Evolutionary conservation across 2,329 filamentous ascomycete genomes (phyloP).

Genomic region (Harringtonia lauricola): DNA sequence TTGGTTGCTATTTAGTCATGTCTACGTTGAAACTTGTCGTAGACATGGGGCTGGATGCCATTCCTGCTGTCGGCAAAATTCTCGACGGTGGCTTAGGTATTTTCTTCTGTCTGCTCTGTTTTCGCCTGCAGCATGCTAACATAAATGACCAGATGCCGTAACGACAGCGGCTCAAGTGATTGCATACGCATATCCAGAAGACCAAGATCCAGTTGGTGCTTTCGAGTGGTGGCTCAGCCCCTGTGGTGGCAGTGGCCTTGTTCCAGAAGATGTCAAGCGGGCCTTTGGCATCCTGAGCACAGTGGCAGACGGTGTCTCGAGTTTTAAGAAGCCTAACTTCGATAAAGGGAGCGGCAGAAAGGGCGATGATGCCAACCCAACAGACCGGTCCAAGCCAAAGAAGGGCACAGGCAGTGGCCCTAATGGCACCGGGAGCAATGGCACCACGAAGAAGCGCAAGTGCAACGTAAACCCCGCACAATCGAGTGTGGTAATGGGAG

Average conservation of each 20-base stretch:
- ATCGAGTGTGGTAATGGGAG: not conserved
- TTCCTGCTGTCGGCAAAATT: constrained; percentile 1
- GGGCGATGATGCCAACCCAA: constrained; percentile 10
- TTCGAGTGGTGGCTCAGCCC: constrained; percentile 12
- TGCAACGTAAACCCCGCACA: constrained; percentile 5
- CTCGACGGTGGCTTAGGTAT: constrained; percentile 3
- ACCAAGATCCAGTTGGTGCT: constrained; percentile 9
- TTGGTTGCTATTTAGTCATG: constrained; percentile 10
- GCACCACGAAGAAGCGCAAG: constrained; percentile 1
- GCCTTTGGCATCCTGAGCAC: constrained; percentile 10
- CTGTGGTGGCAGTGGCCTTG: constrained; percentile 10
- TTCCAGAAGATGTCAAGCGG: constrained; percentile 12
- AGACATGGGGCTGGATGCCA: constrained; percentile 4
- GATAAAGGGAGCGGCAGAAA: constrained; percentile 11
- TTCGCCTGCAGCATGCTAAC: not conserved
- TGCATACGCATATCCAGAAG: constrained; percentile 7
- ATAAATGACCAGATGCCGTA: not conserved
- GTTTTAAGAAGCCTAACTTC: constrained; percentile 9
- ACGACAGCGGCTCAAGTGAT: constrained; percentile 5
- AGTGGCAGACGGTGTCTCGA: constrained; percentile 7
- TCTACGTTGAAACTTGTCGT: constrained; percentile 9
- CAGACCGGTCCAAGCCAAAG: constrained; percentile 4
- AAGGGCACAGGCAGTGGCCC: not conserved
- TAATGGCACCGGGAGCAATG: not conserved
- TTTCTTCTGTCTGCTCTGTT: not conserved